Conservation (phyloP, 1,284 basidiomycete species). For the Cutaneotrichosporon cutaneum region DNA sequence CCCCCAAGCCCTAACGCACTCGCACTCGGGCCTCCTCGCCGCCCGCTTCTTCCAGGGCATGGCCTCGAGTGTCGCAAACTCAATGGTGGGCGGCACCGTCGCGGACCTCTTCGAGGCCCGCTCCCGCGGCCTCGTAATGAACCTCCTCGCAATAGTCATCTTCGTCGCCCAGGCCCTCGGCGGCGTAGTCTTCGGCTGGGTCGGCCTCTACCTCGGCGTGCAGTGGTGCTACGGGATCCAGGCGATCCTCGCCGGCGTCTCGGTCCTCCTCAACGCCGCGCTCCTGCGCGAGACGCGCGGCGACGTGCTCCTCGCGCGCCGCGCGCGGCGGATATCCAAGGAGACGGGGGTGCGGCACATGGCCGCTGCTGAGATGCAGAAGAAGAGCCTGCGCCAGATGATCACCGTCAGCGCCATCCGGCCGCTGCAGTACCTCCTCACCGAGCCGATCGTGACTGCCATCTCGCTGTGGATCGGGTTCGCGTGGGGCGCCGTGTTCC, state of each 20-base stretch:
- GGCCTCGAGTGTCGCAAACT: constrained; percentile 39
- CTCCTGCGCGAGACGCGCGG: constrained; percentile 53
- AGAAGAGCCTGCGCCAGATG: constrained; percentile 40
- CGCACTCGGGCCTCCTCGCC: constrained; percentile 43
- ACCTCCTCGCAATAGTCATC: constrained; percentile 49
- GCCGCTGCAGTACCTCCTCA: constrained; percentile 48
- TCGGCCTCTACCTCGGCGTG: constrained; percentile 35
- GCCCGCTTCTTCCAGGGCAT: constrained; percentile 49
- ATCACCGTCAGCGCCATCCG: constrained; percentile 45
- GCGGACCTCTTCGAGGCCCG: constrained; percentile 49
- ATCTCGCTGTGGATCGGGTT: constrained; percentile 55
- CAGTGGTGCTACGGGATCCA: constrained; percentile 37
- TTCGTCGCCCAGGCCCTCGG: constrained; percentile 45
- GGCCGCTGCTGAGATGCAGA: constrained; percentile 43
- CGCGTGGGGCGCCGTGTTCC: constrained; percentile 48
- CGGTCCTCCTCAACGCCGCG: constrained; percentile 39
- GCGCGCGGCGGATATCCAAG: constrained; percentile 49
- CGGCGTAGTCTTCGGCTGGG: constrained; percentile 33
- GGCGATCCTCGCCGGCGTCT: constrained; percentile 35
- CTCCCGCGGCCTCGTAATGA: constrained; percentile 54
- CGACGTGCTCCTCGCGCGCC: constrained; percentile 53
- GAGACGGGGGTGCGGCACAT: constrained; percentile 51
- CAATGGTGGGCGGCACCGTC: constrained; percentile 50
- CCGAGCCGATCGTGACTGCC: constrained; percentile 56
- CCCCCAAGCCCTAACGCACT: constrained; percentile 43